These are phyloP conservation scores for Aphanoascus verrucosus DNA, from an alignment of 2,329 filamentous ascomycete species.

Conservation along the genomic window DNA sequence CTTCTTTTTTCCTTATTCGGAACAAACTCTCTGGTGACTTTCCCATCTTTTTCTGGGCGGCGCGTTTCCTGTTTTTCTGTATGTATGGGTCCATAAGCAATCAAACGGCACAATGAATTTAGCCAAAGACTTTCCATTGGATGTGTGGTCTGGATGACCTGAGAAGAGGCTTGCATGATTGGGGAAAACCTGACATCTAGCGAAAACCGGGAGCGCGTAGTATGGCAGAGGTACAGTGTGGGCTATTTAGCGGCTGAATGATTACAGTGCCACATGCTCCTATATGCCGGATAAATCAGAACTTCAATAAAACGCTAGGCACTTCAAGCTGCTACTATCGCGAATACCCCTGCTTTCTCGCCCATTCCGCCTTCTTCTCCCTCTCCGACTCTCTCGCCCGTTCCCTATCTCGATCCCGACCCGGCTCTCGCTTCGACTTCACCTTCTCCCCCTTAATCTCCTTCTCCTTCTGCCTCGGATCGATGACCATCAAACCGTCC, in stretches of 20 bases:
- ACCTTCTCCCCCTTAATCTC: conserved; percentile 66
- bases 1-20: neutral
- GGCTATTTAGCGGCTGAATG: too few relatives aligned
- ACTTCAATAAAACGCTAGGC: neutral
- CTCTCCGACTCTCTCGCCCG: conserved; percentile 28
- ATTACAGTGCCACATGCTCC: too few relatives aligned
- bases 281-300: neutral
- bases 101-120: neutral
- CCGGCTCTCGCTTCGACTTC: conserved; percentile 55
- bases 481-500: conserved; percentile 68
- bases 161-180: too few relatives aligned
- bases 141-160: too few relatives aligned
- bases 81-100: neutral
- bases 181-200: too few relatives aligned
- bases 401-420: conserved; percentile 27
- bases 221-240: too few relatives aligned
- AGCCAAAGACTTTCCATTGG: too few relatives aligned
- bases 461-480: conserved; percentile 72
- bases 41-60: neutral
- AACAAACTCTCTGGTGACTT: neutral
- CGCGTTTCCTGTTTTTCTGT: conserved; percentile 1
- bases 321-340: conserved; percentile 10
- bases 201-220: too few relatives aligned
- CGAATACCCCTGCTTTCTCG: conserved; percentile 25
- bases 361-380: conserved; percentile 27